Evolutionary conservation across 495 filamentous ascomycete species (phyloP), one percentile per base, ranked within the genome.

Genomic region (Xylaria intraflava): DNA sequence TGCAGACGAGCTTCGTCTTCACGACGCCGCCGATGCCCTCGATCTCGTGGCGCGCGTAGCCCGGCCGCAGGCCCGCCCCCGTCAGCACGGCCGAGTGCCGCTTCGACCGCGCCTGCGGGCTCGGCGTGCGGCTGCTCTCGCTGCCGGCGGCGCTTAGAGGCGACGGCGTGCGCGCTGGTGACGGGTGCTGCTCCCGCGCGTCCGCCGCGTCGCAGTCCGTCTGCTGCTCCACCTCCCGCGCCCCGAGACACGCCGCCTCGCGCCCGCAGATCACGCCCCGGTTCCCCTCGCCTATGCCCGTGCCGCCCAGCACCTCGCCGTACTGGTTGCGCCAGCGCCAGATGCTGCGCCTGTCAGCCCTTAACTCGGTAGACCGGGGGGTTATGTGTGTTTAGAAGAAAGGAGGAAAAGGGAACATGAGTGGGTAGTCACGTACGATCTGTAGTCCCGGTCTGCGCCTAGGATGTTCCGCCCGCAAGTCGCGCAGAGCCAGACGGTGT

Each of bases 271-370:
- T 82, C 2, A 94, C 87, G 36, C 90, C 89, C 56, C 91, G 84
- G 62, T 87, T 82, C 49, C 90, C 90, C 61, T 94, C 89, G 38
- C 89, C 88, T 43, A 93, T 91, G 14, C 90, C 90, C 1, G 86
- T 89, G 3, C 90, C 88, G 31, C 89, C 88, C 0, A 90, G 84
- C 27, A 82, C 84, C 17, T 84, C 83, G 42, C 83, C 83, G 70
- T 94, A 96, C n/a, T 86, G 80, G 20, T 82, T 89, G 17, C 90
- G 85, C 90, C 90, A 95, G 19, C 75, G 82, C 90, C 90, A 95
- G 31, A 89, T 85, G 31, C 86, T 83, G 35, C 30, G 38, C 45
- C 5, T 40, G 23, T 42, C 31, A 51, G 20, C 16, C 5, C 41
- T 41, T 42, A 10, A 24, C 33, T 20, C 48, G 2, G 19, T 23